Percentiles rank a stretch among this genome's conserved stretches.
Conservation (phyloP, 768 basidiomycete species). For the Termitomyces titanicus region DNA sequence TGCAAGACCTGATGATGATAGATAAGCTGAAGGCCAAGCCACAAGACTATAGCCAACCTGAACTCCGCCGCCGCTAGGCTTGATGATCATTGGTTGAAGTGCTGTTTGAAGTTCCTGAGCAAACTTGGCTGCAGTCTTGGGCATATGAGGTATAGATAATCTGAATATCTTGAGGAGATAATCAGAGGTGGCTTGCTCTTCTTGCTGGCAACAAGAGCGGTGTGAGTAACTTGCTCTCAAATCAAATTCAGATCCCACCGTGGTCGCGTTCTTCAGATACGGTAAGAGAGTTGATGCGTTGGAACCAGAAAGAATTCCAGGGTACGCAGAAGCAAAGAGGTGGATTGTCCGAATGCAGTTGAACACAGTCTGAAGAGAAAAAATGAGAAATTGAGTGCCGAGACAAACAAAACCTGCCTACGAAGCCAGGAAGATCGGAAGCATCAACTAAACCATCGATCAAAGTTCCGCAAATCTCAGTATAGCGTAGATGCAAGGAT, state of each 20-base stretch:
- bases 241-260: slow-evolving; percentile 37
- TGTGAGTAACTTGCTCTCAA: neutral
- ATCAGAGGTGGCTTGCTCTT: slow-evolving; percentile 83
- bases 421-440: slow-evolving; percentile 72
- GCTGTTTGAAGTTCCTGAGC: slow-evolving; percentile 78
- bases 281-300: slow-evolving; percentile 86
- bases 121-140: slow-evolving; percentile 85
- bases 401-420: slow-evolving; percentile 31
- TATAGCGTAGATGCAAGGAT: slow-evolving; percentile 62
- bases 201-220: slow-evolving; percentile 43
- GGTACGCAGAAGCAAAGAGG: slow-evolving; percentile 78
- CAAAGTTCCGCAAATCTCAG: slow-evolving; percentile 78
- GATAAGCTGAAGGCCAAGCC: neutral
- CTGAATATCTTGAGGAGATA: slow-evolving; percentile 88
- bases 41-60: slow-evolving; percentile 40
- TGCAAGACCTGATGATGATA: slow-evolving; percentile 61
- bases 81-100: slow-evolving; percentile 89
- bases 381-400: neutral
- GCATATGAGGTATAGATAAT: slow-evolving; percentile 81
- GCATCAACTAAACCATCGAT: slow-evolving; percentile 91
- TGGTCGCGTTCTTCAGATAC: slow-evolving; percentile 80
- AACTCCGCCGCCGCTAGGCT: slow-evolving; percentile 67
- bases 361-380: slow-evolving; percentile 63
- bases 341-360: slow-evolving; percentile 86
- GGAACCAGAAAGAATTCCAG: slow-evolving; percentile 75